These are phyloP conservation scores for Alternaria brassicicola DNA, from an alignment of 2,329 filamentous ascomycete genomes.

Conservation along the genomic window DNA sequence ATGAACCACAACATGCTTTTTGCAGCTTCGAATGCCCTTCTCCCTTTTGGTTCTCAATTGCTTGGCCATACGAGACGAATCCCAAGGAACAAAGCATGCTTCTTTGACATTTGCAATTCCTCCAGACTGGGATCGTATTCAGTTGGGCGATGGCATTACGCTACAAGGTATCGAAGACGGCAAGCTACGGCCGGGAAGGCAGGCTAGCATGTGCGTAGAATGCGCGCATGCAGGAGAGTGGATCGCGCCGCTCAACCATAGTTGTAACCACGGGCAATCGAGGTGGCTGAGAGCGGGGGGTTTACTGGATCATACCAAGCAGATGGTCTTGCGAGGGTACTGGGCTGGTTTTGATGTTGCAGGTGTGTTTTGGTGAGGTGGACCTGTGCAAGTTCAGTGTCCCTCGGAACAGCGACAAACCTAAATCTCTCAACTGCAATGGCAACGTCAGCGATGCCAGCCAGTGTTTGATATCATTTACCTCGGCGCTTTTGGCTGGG, in stretches of 20 bases:
- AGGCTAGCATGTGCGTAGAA: slow-evolving; percentile 39
- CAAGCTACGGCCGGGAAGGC: slow-evolving; percentile 33
- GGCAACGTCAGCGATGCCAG: not conserved
- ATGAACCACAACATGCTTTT: slow-evolving; percentile 49
- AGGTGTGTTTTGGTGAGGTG: not conserved
- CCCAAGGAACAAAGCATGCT: slow-evolving; percentile 42
- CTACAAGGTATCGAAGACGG: slow-evolving; percentile 23
- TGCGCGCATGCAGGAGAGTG: slow-evolving; percentile 32
- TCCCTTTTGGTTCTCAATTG: slow-evolving; percentile 25
- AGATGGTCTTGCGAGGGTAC: not conserved
- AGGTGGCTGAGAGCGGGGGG: slow-evolving; percentile 46
- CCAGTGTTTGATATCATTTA: not conserved
- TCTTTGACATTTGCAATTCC: slow-evolving; percentile 29
- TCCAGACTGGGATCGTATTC: slow-evolving; percentile 27
- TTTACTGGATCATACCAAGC: slow-evolving; percentile 42
- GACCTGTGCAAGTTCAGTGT: not conserved
- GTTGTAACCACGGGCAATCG: slow-evolving; percentile 41
- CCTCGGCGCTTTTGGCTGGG: slow-evolving; percentile 2
- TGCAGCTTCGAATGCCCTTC: slow-evolving; percentile 41
- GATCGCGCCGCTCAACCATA: slow-evolving; percentile 43
- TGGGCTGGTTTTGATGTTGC: not conserved
- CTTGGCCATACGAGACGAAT: slow-evolving; percentile 42
- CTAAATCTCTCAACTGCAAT: not conserved
- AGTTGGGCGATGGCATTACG: slow-evolving; percentile 24
- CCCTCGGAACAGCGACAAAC: not conserved